Evolutionary conservation across 345 rosid species (phyloP), one percentile per base, ranked within the genome.

Genomic region (Hibiscus tridactylites): DNA sequence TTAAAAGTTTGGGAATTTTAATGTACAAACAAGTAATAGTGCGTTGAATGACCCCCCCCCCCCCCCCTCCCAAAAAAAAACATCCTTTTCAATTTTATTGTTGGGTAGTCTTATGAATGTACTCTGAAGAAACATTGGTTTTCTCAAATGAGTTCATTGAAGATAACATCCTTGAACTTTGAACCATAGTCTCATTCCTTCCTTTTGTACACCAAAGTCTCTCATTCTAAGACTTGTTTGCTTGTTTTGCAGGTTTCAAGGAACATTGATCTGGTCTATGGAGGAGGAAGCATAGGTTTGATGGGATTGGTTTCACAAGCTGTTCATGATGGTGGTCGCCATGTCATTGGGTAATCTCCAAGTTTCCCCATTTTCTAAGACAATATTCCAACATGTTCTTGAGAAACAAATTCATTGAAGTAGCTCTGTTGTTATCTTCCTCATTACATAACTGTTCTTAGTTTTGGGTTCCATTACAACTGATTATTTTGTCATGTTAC

Each of bases 281-380:
- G 98, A 83, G 99, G 99, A 47, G 99, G 99, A 13, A 96, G 99
- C 83, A 92, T 96, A 79, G 99, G 99, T 65, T 86, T 96, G 78
- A 96, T 96, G 99, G 99, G 99, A 73, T 78, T 96, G 81, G 88
- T 96, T 76, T 96, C 99, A 62, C 98, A 96, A 82, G 97, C 98
- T 73, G 99, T 96, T 87, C 98, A 92, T 81, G 90, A 96, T 79
- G 99, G 99, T 39, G 99, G 99, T 81, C 91, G 99, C 83, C 98
- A 96, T 88, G 99, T 96, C 73, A 91, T 96, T 78, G 99, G 99
- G 99, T 96, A 84, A 82, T 52, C 59, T 57, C 31, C 11, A 57
- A 57, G 9, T 21, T 57, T 57, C 5, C 60, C 28, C 12, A 6
- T 54, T 17, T 54, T 59, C 42, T 42, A 42, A 42, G 11, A 42